A percentile compares a stretch with the other conserved stretches of the same genome.
These are phyloP conservation scores for Aspergillus jensenii DNA, from an alignment of 2,329 filamentous ascomycete genomes.

Conservation along the genomic window DNA sequence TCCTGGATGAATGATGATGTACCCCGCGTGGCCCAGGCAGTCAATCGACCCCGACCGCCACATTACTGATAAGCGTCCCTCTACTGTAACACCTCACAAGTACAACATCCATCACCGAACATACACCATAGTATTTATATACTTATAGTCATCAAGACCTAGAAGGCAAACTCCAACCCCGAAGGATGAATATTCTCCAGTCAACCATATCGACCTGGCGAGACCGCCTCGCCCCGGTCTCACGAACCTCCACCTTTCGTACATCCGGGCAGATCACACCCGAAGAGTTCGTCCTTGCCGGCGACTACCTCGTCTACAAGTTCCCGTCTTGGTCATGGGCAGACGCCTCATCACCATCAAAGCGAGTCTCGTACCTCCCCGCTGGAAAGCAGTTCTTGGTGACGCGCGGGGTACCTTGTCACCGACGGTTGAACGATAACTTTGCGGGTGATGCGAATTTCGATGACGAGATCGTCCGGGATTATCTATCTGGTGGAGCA, in stretches of 20 bases:
- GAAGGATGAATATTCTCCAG: conserved; percentile 76
- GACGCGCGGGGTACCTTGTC: conserved; percentile 90
- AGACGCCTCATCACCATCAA: conserved; percentile 76
- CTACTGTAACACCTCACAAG: neutral
- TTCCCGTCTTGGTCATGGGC: conserved; percentile 98
- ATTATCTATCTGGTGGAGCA: conserved; percentile 62
- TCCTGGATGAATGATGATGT: conserved; percentile 10
- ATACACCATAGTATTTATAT: neutral
- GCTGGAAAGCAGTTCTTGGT: conserved; percentile 92
- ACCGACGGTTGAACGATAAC: conserved; percentile 86
- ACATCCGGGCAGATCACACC: conserved; percentile 93
- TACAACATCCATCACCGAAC: neutral
- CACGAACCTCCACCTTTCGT: conserved; percentile 89
- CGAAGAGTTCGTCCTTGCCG: conserved; percentile 92
- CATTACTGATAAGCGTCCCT: conserved; percentile 15
- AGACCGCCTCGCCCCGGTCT: conserved; percentile 86
- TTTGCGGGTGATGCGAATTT: conserved; percentile 85
- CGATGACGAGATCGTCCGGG: conserved; percentile 81
- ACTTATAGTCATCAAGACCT: neutral
- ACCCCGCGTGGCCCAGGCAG: conserved; percentile 19
- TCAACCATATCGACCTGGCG: conserved; percentile 89
- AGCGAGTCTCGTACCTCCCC: conserved; percentile 79
- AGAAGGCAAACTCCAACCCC: neutral
- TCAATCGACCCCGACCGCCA: conserved; percentile 13
- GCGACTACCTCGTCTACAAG: conserved; percentile 98